Percentiles rank a stretch among this genome's conserved stretches.
These are phyloP conservation scores for Globisporangium lucens DNA, from an alignment of 352 stramenopile species.

Conservation along the genomic window DNA sequence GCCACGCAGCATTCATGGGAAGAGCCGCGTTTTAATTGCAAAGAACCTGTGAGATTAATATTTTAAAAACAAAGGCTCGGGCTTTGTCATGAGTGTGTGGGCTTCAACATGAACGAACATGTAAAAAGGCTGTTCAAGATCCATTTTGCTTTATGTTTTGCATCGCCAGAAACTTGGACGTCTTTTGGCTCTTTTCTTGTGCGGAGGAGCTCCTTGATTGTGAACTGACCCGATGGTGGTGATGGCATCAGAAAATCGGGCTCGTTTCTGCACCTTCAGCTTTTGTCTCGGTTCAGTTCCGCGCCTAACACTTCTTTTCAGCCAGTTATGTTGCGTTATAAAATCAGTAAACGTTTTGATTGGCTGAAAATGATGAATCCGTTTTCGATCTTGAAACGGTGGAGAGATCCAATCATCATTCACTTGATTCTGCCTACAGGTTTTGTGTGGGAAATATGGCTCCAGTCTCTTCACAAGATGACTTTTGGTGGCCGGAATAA, in stretches of 20 bases:
- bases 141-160: not conserved
- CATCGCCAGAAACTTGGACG: not conserved
- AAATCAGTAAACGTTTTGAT: not conserved
- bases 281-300: slow-evolving; percentile 4
- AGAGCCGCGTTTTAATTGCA: no score
- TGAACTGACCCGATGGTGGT: not conserved
- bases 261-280: slow-evolving; percentile 2
- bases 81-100: no score
- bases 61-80: not conserved
- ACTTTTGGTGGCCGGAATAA: not conserved
- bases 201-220: not conserved
- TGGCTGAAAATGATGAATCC: not conserved
- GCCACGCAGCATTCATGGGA: no score
- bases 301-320: not conserved
- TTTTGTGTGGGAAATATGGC: no score
- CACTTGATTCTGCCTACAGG: not conserved
- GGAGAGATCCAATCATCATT: not conserved
- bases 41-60: not conserved
- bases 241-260: not conserved
- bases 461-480: no score
- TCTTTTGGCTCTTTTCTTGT: not conserved
- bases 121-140: not conserved
- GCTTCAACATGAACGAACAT: not conserved
- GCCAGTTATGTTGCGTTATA: not conserved
- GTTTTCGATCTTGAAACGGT: not conserved